Conservation (phyloP, 768 basidiomycete species). For the Boletus vinaceobasis region DNA sequence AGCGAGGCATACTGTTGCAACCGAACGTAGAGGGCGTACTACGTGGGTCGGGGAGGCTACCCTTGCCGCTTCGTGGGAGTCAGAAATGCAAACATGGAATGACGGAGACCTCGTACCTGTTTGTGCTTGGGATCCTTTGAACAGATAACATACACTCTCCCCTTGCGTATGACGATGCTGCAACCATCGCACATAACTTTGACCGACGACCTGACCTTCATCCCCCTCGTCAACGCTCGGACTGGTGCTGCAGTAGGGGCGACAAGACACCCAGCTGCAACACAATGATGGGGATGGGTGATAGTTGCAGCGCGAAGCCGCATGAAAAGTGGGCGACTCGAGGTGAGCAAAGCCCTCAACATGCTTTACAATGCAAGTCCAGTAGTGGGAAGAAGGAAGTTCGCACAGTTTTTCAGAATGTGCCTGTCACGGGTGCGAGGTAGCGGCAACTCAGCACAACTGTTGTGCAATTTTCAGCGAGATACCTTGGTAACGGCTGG, state of each 20-base stretch:
- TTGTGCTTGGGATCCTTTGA: constrained; percentile 96
- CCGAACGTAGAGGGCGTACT: neutral
- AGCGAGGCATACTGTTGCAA: neutral
- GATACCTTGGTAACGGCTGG: too few species aligned
- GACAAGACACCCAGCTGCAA: constrained; percentile 25
- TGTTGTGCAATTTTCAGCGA: too few species aligned
- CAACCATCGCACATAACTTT: constrained; percentile 96
- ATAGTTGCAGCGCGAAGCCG: constrained; percentile 44
- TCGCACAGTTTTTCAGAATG: neutral
- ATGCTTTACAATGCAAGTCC: constrained; percentile 22
- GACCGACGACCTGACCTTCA: constrained; percentile 96
- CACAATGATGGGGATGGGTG: constrained; percentile 31
- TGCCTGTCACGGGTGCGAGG: too few species aligned
- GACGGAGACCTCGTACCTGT: constrained; percentile 56
- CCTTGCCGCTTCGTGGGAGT: constrained; percentile 57
- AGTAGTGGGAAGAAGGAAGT: neutral
- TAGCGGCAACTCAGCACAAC: too few species aligned
- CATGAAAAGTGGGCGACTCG: constrained; percentile 58
- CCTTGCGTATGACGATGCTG: constrained; percentile 82
- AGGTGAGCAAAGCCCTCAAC: constrained; percentile 63
- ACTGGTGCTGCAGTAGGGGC: constrained; percentile 12
- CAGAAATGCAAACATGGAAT: constrained; percentile 5
- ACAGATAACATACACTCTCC: constrained; percentile 89
- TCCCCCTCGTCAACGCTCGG: constrained; percentile 59
- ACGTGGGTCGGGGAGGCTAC: constrained; percentile 27